These are phyloP conservation scores for Claviceps sp. DNA, from an alignment of 2,329 filamentous ascomycete species.

Conservation along the genomic window DNA sequence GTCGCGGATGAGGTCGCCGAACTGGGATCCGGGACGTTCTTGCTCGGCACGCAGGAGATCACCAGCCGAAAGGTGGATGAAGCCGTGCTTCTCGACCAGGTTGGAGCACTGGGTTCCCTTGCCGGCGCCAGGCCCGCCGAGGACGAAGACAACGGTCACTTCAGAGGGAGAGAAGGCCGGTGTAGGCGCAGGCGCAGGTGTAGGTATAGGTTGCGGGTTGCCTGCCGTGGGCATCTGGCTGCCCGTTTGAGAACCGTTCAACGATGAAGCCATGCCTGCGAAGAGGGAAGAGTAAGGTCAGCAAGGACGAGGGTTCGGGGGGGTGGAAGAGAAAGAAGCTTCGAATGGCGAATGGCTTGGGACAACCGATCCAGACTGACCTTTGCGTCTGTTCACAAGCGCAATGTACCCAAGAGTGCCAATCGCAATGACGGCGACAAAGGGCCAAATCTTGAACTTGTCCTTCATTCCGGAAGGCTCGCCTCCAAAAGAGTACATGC, in stretches of 20 bases:
- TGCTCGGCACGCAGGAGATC: slow-evolving; percentile 92
- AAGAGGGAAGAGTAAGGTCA: not conserved
- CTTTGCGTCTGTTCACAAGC: slow-evolving; percentile 35
- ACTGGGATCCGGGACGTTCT: slow-evolving; percentile 70
- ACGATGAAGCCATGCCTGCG: slow-evolving; percentile 26
- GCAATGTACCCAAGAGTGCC: slow-evolving; percentile 36
- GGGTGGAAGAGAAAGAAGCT: not conserved
- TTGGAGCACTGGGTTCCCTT: slow-evolving; percentile 93
- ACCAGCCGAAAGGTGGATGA: slow-evolving; percentile 85
- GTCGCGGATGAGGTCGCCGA: slow-evolving; percentile 81
- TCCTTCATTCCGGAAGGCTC: slow-evolving; percentile 17
- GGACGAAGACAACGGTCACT: slow-evolving; percentile 90
- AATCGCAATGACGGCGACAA: slow-evolving; percentile 34
- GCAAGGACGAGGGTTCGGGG: not conserved
- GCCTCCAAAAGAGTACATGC: slow-evolving; percentile 26
- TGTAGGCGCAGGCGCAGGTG: slow-evolving; percentile 12
- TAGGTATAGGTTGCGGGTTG: slow-evolving; percentile 21
- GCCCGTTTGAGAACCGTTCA: slow-evolving; percentile 24
- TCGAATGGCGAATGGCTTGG: not conserved
- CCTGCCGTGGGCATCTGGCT: slow-evolving; percentile 33
- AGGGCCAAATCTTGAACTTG: slow-evolving; percentile 44
- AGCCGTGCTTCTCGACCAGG: slow-evolving; percentile 76
- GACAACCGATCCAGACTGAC: slow-evolving; percentile 19
- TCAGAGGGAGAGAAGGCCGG: slow-evolving; percentile 63
- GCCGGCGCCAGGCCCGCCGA: slow-evolving; percentile 87